These are phyloP conservation scores for Solanum paucissectum DNA, from an alignment of 257 asterid genomes.

Conservation along the genomic window DNA sequence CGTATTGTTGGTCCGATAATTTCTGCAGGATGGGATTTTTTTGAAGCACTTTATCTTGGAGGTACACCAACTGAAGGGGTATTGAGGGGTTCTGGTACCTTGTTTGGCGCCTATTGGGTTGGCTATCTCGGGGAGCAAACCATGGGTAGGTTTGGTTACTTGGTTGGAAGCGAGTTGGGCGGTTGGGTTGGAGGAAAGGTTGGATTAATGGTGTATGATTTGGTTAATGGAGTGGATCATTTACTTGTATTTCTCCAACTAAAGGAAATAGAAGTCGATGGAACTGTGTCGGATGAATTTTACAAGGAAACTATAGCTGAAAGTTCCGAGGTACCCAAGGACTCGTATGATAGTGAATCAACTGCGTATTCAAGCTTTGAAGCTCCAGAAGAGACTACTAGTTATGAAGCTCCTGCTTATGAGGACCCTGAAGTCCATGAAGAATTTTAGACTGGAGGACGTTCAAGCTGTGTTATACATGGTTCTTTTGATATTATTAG, in stretches of 20 bases:
- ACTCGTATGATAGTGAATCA: conserved; percentile 2
- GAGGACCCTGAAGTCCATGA: conserved; percentile 36
- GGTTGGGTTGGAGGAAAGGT: conserved; percentile 92
- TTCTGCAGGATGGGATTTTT: conserved; percentile 95
- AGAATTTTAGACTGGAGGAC: conserved; percentile 45
- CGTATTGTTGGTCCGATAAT: conserved; percentile 89
- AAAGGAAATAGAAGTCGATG: conserved; percentile 25
- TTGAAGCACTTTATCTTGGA: conserved; percentile 79
- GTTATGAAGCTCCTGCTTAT: conserved; percentile 25
- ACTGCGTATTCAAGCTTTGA: neutral
- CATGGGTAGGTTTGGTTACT: conserved; percentile 82
- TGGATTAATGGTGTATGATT: conserved; percentile 87
- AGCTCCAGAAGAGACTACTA: conserved; percentile 25
- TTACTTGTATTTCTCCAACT: conserved; percentile 24
- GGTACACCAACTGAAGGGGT: conserved; percentile 86
- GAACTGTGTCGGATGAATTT: conserved; percentile 7
- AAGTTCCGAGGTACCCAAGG: conserved; percentile 13
- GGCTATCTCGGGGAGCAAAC: conserved; percentile 70
- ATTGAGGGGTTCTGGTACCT: conserved; percentile 83
- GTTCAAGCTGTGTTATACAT: neutral
- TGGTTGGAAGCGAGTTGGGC: conserved; percentile 84
- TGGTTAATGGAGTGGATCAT: conserved; percentile 60
- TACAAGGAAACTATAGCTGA: conserved; percentile 13
- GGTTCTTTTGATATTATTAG: neutral
- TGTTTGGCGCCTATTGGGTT: conserved; percentile 61